Evolutionary conservation across 2,329 filamentous ascomycete genomes (phyloP).

Genomic region (Trematosphaeria pertusa): DNA sequence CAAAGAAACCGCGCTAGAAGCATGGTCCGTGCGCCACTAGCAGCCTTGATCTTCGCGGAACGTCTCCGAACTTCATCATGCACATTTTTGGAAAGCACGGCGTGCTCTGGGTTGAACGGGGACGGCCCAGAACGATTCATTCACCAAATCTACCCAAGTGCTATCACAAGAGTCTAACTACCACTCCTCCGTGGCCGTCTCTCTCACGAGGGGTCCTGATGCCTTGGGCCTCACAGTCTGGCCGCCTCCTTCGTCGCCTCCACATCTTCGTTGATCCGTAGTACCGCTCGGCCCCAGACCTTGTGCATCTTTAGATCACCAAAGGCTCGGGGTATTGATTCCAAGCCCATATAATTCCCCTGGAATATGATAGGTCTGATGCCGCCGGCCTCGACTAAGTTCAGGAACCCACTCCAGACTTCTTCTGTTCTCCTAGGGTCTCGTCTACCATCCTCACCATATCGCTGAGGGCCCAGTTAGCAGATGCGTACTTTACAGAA

Average conservation of each 20-base stretch:
- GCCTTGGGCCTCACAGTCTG: no score
- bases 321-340: conserved; percentile 58
- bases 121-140: no score
- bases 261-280: conserved; percentile 53
- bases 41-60: no score
- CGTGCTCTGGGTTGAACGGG: no score
- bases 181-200: no score
- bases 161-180: no score
- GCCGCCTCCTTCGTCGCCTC: no score
- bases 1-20: conserved; percentile 30
- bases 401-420: conserved; percentile 61
- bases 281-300: conserved; percentile 64
- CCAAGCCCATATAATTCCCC: conserved; percentile 57
- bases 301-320: conserved; percentile 58
- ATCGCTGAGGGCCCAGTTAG: conserved; percentile 50
- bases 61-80: no score
- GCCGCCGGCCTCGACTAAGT: conserved; percentile 55
- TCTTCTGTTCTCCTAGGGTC: conserved; percentile 55
- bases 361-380: conserved; percentile 61
- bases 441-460: conserved; percentile 62
- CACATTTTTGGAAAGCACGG: no score
- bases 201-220: no score
- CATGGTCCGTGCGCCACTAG: conserved; percentile 17
- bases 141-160: no score
- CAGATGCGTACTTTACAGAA: neutral